Evolutionary conservation across 2,329 filamentous ascomycete species (phyloP).

Genomic region (Colletotrichum echinochloae): DNA sequence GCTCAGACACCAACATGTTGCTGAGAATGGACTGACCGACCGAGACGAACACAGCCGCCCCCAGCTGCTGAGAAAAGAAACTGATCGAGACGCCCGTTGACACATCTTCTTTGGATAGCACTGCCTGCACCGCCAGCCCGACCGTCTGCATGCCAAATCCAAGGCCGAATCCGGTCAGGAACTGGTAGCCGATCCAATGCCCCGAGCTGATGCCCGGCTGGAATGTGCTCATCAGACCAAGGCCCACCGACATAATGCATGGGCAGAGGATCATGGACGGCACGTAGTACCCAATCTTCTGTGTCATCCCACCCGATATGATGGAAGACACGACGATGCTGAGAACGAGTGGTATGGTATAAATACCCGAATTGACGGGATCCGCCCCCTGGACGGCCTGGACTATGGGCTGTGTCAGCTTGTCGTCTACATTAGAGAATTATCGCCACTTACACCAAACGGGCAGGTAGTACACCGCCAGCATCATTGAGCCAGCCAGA

Average conservation of each 20-base stretch:
- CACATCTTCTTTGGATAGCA: conserved; percentile 63
- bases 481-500: conserved; percentile 63
- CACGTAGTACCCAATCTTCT: conserved; percentile 70
- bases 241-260: conserved; percentile 62
- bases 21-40: conserved; percentile 67
- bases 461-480: conserved; percentile 66
- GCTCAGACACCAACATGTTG: conserved; percentile 56
- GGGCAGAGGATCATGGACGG: conserved; percentile 67
- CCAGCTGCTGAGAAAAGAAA: conserved; percentile 70
- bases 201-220: conserved; percentile 57
- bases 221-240: conserved; percentile 70
- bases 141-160: conserved; percentile 70
- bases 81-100: conserved; percentile 66
- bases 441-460: conserved; percentile 62
- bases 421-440: background rate
- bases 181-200: conserved; percentile 71
- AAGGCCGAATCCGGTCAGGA: conserved; percentile 68
- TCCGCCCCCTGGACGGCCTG: conserved; percentile 66
- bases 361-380: conserved; percentile 67
- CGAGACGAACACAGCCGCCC: conserved; percentile 68
- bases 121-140: conserved; percentile 67
- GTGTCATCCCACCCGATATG: conserved; percentile 60
- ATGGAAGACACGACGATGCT: conserved; percentile 66
- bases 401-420: conserved; percentile 51
- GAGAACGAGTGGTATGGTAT: conserved; percentile 68